Evolutionary conservation across 768 basidiomycete genomes (phyloP), one percentile per base, ranked within the genome.

Genomic region (Udeniomyces megalosporus): DNA sequence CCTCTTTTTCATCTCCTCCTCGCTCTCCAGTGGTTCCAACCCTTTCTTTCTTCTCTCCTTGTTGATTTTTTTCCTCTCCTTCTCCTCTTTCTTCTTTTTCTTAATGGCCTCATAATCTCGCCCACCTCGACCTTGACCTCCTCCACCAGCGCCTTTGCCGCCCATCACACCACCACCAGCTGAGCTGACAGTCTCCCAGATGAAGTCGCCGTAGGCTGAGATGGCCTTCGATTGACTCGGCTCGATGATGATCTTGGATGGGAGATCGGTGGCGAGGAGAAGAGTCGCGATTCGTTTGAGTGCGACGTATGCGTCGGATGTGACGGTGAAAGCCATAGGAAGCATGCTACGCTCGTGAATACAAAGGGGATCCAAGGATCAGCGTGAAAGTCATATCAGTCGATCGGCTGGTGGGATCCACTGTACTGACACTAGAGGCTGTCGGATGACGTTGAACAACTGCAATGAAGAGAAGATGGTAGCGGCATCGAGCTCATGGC

Each of bases 381-480:
- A 53, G n/a, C n/a, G 4, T 60, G 42, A 71, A 65, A 1, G 54
- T 60, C 59, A 70, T 63, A 6, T 70, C n/a, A 15, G n/a, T 48
- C 26, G 44, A n/a, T 12, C 47, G 47, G 26, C 4, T n/a, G n/a
- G n/a, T n/a, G n/a, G n/a, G n/a, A n/a, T n/a, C n/a, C n/a, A n/a
- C n/a, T n/a, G n/a, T n/a, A 72, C 60, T 12, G 60, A 54, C 7
- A 61, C 46, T 11, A 74, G 66, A 0, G 73, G 73, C 6, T 56
- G 44, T 38, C 68, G 66, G 48, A 74, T 67, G 24, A 74, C 67
- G 62, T 82, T 82, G 74, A 83, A 82, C 31, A 81, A 72, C 63
- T 82, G 81, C 24, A 84, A 70, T 6, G 79, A 78, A 4, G 76
- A 74, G 69, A 84, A 83, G 54, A 84, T 79, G 58, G 76, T 73